Base-by-base conservation (phyloP, 2,329 filamentous ascomycete genomes). In the Parastagonospora avenae region DNA sequence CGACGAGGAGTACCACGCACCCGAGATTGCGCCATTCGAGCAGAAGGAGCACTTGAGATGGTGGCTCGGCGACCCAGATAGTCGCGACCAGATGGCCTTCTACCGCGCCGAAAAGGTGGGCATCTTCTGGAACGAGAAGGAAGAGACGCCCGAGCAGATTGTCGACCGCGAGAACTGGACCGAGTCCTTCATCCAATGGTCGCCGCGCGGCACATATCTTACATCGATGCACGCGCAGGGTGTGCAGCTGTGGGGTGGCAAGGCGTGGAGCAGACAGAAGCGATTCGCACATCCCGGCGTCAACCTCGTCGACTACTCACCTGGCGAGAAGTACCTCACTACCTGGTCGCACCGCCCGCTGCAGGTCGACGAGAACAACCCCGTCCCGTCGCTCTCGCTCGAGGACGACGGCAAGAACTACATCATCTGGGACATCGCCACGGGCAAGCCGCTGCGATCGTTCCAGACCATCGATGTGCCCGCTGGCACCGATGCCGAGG, bases 341-440 rank as follows among this genome's bases (percentile, higher is more conserved):
- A 97, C 94, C 48, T 99, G 94, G 94, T 97, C 94, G 44, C 91
- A 93, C 77, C 85, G 91, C 43, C 92, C 94, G 19, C 96, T 99
- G 69, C 86, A 89, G 54, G 91, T 99, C 50, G 90, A 94, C 52
- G 94, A 97, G 64, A 89, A 90, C 59, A 89, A 96, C 74, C 88
- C 90, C 2, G 80, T 89, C n/a, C 82, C 97, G 43, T 87, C 90
- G 3, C 81, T 81, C 6, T 77, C 77, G 12, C 52, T 92, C 54
- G 94, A 97, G 68, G 94, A 99, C 70, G 93, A 99, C 66, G 94
- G 94, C 76, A 97, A 97, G 83, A 97, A 97, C 83, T 97, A 97
- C 76, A 89, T 99, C 70, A 92, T 99, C 70, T 99, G 94, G 94
- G 93, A 97, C 70, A 88, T 97, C 56, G 89, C 90, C 45, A 94